A percentile compares a stretch with the other conserved stretches of the same genome.
phyloP scores from a whole-genome alignment of 106 monocot species.

The Acorus calamus region DNA sequence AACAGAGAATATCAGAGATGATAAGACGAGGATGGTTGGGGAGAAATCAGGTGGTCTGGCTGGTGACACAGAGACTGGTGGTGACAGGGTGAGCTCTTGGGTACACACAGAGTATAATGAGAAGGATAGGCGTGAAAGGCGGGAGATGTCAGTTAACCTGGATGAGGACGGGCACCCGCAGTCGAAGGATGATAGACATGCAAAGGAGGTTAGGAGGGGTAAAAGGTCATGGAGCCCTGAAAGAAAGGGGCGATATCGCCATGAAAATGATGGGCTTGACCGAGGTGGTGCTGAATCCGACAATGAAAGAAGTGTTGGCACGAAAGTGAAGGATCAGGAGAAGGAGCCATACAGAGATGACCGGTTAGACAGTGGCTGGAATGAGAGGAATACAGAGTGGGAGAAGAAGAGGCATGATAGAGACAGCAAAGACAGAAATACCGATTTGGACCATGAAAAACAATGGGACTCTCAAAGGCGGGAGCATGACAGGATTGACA shows the following conservation, averaged over 20 bases:
- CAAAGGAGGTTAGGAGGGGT: constrained; percentile 19
- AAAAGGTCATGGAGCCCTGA: constrained; percentile 53
- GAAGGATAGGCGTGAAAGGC: constrained; percentile 31
- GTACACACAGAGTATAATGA: constrained; percentile 31
- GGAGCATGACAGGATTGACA: constrained; percentile 39
- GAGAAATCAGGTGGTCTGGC: constrained; percentile 19
- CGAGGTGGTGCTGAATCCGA: constrained; percentile 67
- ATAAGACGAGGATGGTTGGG: constrained; percentile 25
- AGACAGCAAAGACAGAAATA: constrained; percentile 28
- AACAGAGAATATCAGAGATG: constrained; percentile 19
- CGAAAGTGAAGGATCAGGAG: constrained; percentile 31
- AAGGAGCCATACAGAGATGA: constrained; percentile 35
- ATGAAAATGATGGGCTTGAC: constrained; percentile 59
- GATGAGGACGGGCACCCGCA: constrained; percentile 40
- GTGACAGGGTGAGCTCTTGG: constrained; percentile 15
- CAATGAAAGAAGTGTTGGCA: constrained; percentile 34
- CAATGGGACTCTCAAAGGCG: constrained; percentile 43
- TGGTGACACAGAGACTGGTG: constrained; percentile 22
- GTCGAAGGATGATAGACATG: constrained; percentile 26
- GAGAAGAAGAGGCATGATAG: constrained; percentile 55
- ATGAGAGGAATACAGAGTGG: constrained; percentile 38
- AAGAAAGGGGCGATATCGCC: constrained; percentile 33
- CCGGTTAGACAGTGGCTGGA: constrained; percentile 26
- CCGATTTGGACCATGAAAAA: constrained; percentile 34
- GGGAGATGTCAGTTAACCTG: constrained; percentile 22